Evolutionary conservation across 495 filamentous ascomycete species (phyloP).

Genomic region (Penicillium soppii): DNA sequence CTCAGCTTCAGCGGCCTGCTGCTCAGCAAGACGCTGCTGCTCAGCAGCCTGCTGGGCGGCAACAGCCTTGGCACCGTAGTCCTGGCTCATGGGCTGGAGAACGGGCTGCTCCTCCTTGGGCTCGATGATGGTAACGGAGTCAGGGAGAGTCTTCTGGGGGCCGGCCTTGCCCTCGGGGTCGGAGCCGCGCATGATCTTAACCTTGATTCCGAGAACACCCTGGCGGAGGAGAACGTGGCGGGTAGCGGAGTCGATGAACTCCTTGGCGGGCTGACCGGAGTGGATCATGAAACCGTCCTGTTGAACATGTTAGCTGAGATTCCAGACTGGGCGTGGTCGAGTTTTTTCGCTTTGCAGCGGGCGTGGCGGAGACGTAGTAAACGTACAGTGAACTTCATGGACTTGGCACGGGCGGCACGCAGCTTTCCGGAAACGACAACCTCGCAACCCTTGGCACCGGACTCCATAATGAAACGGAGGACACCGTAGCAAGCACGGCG

Average conservation of each 20-base stretch:
- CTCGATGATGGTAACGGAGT: constrained; percentile 98
- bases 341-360: neutral
- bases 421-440: constrained; percentile 99
- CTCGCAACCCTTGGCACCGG: constrained; percentile 98
- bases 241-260: constrained; percentile 98
- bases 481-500: constrained; percentile 99
- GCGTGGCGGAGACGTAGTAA: no score
- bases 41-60: constrained; percentile 83
- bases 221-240: constrained; percentile 99
- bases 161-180: constrained; percentile 99
- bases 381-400: constrained; percentile 98
- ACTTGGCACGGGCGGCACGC: constrained; percentile 96
- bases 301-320: constrained; percentile 13
- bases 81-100: constrained; percentile 90
- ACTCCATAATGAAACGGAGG: constrained; percentile 99
- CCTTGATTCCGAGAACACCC: constrained; percentile 99
- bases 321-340: no score
- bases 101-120: constrained; percentile 97
- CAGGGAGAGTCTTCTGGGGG: constrained; percentile 92
- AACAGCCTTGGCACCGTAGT: constrained; percentile 96
- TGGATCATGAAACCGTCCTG: constrained; percentile 99
- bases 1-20: constrained; percentile 53
- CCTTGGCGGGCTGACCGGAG: constrained; percentile 98
- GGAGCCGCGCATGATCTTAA: constrained; percentile 99
- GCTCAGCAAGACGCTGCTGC: constrained; percentile 63